These are phyloP conservation scores for Schoenoplectus tabernaemontani DNA, from an alignment of 202 grass and related monocot species.

Conservation along the genomic window DNA sequence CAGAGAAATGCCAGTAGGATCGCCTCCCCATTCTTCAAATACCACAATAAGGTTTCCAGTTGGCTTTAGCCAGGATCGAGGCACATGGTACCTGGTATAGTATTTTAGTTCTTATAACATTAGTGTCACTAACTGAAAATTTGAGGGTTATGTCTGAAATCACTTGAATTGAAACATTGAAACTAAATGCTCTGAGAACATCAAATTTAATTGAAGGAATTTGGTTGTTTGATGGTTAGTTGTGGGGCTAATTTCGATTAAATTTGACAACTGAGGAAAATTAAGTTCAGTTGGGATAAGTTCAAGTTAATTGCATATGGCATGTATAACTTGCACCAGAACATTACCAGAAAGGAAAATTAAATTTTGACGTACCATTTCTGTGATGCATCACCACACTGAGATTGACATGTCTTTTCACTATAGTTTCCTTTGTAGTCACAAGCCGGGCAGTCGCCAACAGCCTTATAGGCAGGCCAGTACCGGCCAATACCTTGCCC, in stretches of 20 bases:
- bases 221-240: background rate
- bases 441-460: conserved; percentile 57
- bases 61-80: conserved; percentile 85
- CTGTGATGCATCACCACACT: conserved; percentile 87
- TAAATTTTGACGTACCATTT: conserved; percentile 51
- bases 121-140: background rate
- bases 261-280: background rate
- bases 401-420: conserved; percentile 71
- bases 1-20: conserved; percentile 58
- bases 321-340: background rate
- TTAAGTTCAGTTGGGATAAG: background rate
- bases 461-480: conserved; percentile 77
- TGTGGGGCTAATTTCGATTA: background rate
- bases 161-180: background rate
- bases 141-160: background rate
- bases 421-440: conserved; percentile 78
- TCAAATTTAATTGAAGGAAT: background rate
- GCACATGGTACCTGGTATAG: conserved; percentile 81
- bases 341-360: background rate
- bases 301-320: background rate
- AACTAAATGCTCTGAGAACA: background rate
- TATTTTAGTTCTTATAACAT: background rate
- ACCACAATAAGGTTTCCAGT: conserved; percentile 88
- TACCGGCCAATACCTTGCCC: conserved; percentile 87
- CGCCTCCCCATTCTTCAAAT: conserved; percentile 90